Conservation (phyloP, 2,329 filamentous ascomycete species). For the Ascochyta rabiei region DNA sequence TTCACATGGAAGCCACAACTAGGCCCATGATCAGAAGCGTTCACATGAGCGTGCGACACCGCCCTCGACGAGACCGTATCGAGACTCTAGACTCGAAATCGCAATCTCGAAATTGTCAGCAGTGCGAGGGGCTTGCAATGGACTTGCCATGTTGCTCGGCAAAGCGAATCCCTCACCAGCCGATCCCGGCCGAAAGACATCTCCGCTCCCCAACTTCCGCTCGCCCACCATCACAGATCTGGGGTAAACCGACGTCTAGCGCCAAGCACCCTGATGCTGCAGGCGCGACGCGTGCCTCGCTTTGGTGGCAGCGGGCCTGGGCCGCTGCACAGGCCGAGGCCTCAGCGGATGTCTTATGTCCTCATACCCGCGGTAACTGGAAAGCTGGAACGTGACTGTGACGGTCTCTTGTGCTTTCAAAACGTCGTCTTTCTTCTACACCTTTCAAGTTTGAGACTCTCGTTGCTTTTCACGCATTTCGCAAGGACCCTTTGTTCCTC, state of each 20-base stretch:
- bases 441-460: conserved; percentile 1
- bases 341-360: conserved; percentile 34
- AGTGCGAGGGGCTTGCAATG: neutral
- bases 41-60: conserved; percentile 5
- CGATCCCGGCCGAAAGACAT: conserved; percentile 39
- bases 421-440: conserved; percentile 11
- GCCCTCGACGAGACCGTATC: conserved; percentile 12
- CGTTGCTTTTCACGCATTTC: conserved; percentile 10
- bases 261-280: conserved; percentile 27
- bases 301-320: conserved; percentile 18
- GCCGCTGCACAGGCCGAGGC: conserved; percentile 40
- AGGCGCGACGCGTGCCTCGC: conserved; percentile 28
- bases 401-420: conserved; percentile 20
- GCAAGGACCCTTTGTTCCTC: conserved; percentile 26
- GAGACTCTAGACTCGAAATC: conserved; percentile 4
- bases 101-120: neutral
- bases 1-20: conserved; percentile 36
- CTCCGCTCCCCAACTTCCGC: conserved; percentile 36
- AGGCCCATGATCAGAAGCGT: conserved; percentile 1
- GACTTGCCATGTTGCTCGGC: conserved; percentile 8
- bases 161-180: conserved; percentile 24
- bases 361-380: conserved; percentile 41
- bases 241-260: conserved; percentile 32
- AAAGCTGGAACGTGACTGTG: conserved; percentile 34
- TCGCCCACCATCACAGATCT: conserved; percentile 43